Conservation (phyloP, 2,329 filamentous ascomycete genomes). For the Kalmusia sp. region DNA sequence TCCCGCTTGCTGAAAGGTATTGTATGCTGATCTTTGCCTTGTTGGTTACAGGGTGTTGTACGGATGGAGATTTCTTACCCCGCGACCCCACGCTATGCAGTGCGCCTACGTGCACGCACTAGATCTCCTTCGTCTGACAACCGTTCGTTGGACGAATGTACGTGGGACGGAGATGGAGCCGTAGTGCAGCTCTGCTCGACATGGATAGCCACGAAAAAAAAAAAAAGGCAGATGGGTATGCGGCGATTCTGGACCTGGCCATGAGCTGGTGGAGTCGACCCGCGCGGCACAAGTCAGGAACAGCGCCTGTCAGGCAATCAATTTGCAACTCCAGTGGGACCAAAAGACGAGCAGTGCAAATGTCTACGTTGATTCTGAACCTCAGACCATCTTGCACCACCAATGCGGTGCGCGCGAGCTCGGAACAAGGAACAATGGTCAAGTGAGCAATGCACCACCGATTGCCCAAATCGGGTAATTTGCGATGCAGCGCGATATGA, state of each 20-base stretch:
- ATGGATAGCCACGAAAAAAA: background rate
- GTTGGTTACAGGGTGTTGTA: background rate
- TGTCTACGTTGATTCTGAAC: background rate
- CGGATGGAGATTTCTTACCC: background rate
- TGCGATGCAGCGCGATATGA: no score
- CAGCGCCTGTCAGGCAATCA: background rate
- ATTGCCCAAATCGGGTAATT: no score
- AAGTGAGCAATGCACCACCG: no score
- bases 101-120: background rate
- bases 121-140: background rate
- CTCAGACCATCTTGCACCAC: background rate
- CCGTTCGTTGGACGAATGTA: background rate
- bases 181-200: background rate
- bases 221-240: background rate
- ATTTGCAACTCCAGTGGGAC: no score
- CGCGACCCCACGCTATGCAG: background rate
- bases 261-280: background rate
- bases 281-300: background rate
- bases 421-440: no score
- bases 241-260: background rate
- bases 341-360: no score
- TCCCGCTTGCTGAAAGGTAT: background rate
- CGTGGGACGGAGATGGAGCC: background rate
- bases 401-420: background rate
- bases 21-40: constrained; percentile 4